Evolutionary conservation across 2,329 filamentous ascomycete species (phyloP), one percentile per base, ranked within the genome.

Genomic region (Cladorrhinum sp.): DNA sequence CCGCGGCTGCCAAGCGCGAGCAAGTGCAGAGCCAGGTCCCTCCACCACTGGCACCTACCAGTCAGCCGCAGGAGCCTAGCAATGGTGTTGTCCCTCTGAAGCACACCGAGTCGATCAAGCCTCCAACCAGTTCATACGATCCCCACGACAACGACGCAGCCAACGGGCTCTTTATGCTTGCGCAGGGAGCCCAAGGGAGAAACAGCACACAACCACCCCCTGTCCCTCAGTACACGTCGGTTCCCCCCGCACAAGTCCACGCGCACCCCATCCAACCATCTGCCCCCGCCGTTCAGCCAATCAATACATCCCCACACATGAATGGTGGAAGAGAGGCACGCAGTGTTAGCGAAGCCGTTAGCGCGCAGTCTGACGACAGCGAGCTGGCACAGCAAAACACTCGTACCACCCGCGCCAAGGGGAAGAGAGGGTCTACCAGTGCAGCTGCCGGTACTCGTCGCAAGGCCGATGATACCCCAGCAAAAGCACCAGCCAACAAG

Each of bases 131-230:
- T 57, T 84, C 88, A 3, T 96, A 92, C 71, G 89, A 93, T 61
- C 90, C 92, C 48, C 92, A 96, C 75, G 93, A 96, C 57, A 96
- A 93, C 69, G 93, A 96, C 77, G 95, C 93, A 49, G 95, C 93
- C 55, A 98, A 97, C 72, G 93, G 95, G 27, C 81, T 99, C 0
- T 96, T 92, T 69, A 89, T 97, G 84, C 81, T 99, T 61, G 93
- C 95, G 1, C 88, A 91, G 70, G 32, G 32, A 2, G 93, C 41
- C 16, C 41, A 45, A 12, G 86, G 87, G 20, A 75, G 77, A 24
- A 87, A 78, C 80, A 84, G 77, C 77, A 81, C 73, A 62, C 85
- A 79, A 66, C 85, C 78, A 66, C 85, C 78, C 64, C 74, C 77
- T 13, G 69, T 78, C 18, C 81, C 76, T 16, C 63, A 64, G 68